phyloP scores from a whole-genome alignment of 371 early-diverging fungal genomes.

The Rhizopus microsporus region DNA sequence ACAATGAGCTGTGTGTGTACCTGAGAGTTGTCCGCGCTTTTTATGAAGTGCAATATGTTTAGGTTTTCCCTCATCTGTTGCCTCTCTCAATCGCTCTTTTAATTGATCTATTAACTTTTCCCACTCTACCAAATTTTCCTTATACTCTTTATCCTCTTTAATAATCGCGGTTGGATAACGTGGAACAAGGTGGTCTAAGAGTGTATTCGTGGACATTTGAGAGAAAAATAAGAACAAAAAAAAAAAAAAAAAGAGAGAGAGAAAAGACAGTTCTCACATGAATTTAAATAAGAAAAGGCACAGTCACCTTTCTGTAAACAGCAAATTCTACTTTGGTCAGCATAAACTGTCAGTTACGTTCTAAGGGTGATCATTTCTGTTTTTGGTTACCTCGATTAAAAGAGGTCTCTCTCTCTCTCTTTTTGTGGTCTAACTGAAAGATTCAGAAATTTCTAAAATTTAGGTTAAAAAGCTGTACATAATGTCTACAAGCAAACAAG shows the following conservation, averaged over 20 bases:
- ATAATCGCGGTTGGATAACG: conserved; percentile 36
- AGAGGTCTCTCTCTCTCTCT: too few relatives aligned
- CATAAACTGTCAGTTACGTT: background rate
- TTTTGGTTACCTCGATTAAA: too few relatives aligned
- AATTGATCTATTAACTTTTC: conserved; percentile 52
- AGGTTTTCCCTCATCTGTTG: conserved; percentile 61
- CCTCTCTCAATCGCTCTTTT: conserved; percentile 56
- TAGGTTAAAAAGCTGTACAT: too few relatives aligned
- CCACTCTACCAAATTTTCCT: conserved; percentile 65
- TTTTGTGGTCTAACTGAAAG: too few relatives aligned
- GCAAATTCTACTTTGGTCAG: background rate
- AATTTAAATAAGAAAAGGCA: background rate
- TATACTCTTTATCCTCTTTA: conserved; percentile 52
- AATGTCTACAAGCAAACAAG: too few relatives aligned
- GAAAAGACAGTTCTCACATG: background rate
- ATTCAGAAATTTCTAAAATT: too few relatives aligned
- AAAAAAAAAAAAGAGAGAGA: background rate
- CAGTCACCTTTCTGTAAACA: background rate
- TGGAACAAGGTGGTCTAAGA: conserved; percentile 41
- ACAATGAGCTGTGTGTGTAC: conserved; percentile 15
- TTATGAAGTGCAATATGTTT: conserved; percentile 60
- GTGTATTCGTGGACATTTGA: conserved; percentile 38
- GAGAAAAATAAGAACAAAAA: conserved; percentile 4
- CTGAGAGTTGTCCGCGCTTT: conserved; percentile 67
- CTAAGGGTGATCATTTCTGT: background rate